Percentiles rank a stretch among this genome's conserved stretches.
Conservation (phyloP, 2,329 filamentous ascomycete species). For the Amauroascus niger region DNA sequence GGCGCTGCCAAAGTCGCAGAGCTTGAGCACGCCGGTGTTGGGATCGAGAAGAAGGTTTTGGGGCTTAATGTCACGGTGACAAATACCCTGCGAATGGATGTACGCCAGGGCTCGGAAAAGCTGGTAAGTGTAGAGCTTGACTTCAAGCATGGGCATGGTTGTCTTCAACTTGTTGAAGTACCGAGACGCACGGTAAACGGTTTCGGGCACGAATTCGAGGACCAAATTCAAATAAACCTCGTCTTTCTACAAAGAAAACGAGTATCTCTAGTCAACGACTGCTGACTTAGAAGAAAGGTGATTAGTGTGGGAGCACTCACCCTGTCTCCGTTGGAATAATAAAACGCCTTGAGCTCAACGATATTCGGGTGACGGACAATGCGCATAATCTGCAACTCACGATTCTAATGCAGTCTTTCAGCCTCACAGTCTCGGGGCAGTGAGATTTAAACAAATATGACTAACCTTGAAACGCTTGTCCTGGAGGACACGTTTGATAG, state of each 20-base stretch:
- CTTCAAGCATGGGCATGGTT: conserved; percentile 96
- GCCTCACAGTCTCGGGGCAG: neutral
- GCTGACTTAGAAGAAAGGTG: neutral
- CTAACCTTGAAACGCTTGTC: conserved; percentile 98
- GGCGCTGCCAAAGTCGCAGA: conserved; percentile 97
- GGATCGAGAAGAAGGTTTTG: conserved; percentile 95
- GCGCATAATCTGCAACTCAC: conserved; percentile 98
- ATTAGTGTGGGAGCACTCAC: conserved; percentile 45
- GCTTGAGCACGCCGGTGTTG: conserved; percentile 80
- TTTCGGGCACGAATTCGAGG: conserved; percentile 96
- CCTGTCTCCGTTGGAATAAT: conserved; percentile 97
- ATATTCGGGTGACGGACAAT: conserved; percentile 99
- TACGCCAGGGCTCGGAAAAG: conserved; percentile 96
- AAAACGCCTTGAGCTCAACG: conserved; percentile 97
- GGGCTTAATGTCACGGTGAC: conserved; percentile 97
- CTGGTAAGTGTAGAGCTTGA: conserved; percentile 99
- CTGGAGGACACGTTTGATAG: conserved; percentile 96
- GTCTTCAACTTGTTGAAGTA: conserved; percentile 99
- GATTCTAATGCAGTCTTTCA: conserved; percentile 55
- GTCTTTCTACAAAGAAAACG: conserved; percentile 60
- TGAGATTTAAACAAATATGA: neutral
- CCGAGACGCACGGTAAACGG: conserved; percentile 91
- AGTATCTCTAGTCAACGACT: neutral
- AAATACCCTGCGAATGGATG: conserved; percentile 98
- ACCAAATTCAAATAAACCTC: conserved; percentile 98